A percentile compares a stretch with the other conserved stretches of the same genome.
These are phyloP conservation scores for Aaosphaeria arxii DNA, from an alignment of 2,329 filamentous ascomycete genomes.

Conservation along the genomic window DNA sequence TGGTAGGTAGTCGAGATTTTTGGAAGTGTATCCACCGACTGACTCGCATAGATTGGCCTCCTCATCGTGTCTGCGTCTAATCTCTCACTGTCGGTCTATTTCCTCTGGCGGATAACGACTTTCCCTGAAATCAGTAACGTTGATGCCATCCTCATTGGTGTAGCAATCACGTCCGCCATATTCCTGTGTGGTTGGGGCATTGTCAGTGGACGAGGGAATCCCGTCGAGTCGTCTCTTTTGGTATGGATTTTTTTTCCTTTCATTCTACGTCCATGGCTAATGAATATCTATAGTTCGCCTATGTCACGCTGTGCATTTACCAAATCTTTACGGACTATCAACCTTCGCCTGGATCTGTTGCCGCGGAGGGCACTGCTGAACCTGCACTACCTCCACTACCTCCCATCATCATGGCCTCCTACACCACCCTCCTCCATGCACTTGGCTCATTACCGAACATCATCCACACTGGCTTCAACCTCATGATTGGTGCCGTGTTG, in stretches of 20 bases:
- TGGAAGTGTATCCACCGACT: not conserved
- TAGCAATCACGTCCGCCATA: conserved; percentile 86
- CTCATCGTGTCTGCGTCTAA: conserved; percentile 85
- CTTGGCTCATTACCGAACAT: conserved; percentile 80
- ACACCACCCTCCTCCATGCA: conserved; percentile 83
- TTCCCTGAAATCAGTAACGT: conserved; percentile 92
- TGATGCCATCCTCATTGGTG: conserved; percentile 88
- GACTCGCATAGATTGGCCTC: conserved; percentile 67
- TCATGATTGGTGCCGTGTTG: conserved; percentile 87
- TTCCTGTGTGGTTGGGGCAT: conserved; percentile 95
- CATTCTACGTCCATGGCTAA: conserved; percentile 6
- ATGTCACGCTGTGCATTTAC: conserved; percentile 97
- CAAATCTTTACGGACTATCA: conserved; percentile 99
- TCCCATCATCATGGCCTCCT: conserved; percentile 97
- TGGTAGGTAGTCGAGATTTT: conserved; percentile 58
- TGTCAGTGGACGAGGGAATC: conserved; percentile 87
- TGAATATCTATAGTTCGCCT: conserved; percentile 66
- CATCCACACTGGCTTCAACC: conserved; percentile 77
- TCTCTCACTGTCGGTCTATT: conserved; percentile 92
- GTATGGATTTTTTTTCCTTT: conserved; percentile 23
- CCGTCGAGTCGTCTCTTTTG: conserved; percentile 88
- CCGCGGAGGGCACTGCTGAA: conserved; percentile 57
- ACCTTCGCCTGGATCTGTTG: conserved; percentile 62
- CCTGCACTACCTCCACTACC: conserved; percentile 95
- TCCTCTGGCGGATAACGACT: conserved; percentile 89